Base-by-base conservation (phyloP, 495 filamentous ascomycete species). In the Penicillium turbatum region DNA sequence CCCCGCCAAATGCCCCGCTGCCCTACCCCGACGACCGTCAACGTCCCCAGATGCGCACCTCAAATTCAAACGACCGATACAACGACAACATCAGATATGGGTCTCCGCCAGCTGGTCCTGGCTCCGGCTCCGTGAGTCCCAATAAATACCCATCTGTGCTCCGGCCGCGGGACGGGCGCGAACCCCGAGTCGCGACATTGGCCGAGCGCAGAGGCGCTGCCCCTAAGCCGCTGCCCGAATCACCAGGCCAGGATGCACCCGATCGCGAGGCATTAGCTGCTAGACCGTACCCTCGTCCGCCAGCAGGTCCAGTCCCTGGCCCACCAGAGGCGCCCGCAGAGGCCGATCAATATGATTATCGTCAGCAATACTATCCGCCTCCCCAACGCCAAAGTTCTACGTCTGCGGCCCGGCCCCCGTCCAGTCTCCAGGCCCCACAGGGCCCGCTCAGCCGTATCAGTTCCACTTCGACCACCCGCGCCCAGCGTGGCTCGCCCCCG, bases 381-480 rank as follows among this genome's bases (percentile, higher is more conserved):
- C 82, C 75, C 16, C 39, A 41, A 16, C 48, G 48, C 16, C 67
- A 69, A 31, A 61, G 60, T 73, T 57, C 70, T 2, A 32, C 64
- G 1, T 57, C 69, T 12, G 29, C 64, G 5, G 57, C 62, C 15
- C 43, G 69, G 50, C 73, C 63, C 1, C 32, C 63, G 4, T 67
- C 71, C 37, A 62, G 59, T 52, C 59, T 70, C 61, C 75, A 64
- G 59, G 66, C 71, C 55, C 74, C 77, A 10, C 63, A 61, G 5
- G 40, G 41, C 31, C 40, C 31, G 6, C 79, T 97, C 67, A 88
- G 92, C 70, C 82, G 91, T 21, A 83, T 95, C 56, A 85, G 83
- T 13, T 97, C 93, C 0, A 95, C 84, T 0, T 95, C 92, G 2
- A 98, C 93, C 7, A 97, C 95, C 9, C 81, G 89, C 51, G 93